Evolutionary conservation across 352 stramenopile species (phyloP).

Genomic region (Chrysophaeum taylorii): DNA sequence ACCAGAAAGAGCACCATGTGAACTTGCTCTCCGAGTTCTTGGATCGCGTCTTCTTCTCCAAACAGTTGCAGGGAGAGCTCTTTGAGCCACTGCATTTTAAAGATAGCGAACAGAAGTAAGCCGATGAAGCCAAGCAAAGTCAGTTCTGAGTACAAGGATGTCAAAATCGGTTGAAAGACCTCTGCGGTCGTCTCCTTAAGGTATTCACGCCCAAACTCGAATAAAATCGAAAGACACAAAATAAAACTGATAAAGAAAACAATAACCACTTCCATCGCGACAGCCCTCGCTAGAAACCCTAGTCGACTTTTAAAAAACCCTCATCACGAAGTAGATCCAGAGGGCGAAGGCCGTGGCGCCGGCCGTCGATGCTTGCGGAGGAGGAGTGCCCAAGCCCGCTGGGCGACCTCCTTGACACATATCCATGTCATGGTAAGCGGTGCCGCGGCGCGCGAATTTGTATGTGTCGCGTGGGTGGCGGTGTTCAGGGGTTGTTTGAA

Average conservation of each 20-base stretch:
- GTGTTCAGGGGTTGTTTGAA: too few species aligned
- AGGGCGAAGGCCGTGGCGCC: too few species aligned
- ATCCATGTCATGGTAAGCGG: too few species aligned
- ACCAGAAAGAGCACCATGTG: conserved; percentile 9
- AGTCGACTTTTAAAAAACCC: too few species aligned
- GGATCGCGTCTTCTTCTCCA: neutral
- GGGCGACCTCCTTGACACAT: too few species aligned
- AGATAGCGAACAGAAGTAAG: neutral
- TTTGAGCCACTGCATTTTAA: neutral
- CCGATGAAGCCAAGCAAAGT: conserved; percentile 2
- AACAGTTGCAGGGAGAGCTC: neutral
- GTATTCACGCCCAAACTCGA: neutral
- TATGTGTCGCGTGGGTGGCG: too few species aligned
- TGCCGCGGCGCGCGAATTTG: too few species aligned
- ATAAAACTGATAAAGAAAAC: neutral
- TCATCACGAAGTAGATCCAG: too few species aligned
- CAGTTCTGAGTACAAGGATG: neutral
- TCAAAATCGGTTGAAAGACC: neutral
- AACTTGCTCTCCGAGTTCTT: neutral
- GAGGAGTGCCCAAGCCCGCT: too few species aligned
- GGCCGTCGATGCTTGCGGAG: too few species aligned
- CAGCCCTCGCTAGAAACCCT: too few species aligned
- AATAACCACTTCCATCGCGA: too few species aligned
- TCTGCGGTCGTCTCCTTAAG: neutral
- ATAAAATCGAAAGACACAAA: neutral